Base-by-base conservation (phyloP, 2,329 filamentous ascomycete species). In the Chaetomiaceae sp. region DNA sequence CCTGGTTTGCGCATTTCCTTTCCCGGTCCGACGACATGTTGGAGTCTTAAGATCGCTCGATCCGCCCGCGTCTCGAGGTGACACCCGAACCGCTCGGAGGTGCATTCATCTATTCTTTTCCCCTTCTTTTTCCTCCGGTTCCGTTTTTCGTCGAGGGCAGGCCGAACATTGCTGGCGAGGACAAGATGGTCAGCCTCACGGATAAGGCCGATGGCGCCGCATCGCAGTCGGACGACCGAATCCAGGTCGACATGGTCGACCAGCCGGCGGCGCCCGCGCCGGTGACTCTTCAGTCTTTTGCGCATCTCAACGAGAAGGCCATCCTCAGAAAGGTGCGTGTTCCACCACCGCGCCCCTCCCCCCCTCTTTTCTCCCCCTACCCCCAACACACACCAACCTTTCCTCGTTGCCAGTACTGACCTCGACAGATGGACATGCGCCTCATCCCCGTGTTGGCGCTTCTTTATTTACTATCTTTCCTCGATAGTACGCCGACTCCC, bases 401-500 rank as follows among this genome's bases (percentile, higher is more conserved):
- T 33, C n/a, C n/a, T 19, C 7, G 2, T 6, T 44, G 25, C n/a
- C 4, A 45, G 43, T 8, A 9, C 44, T 46, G 23, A 38, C 43
- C 14, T 19, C 25, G 22, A 45, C 44, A 79, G 75, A 78, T 80
- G 72, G 77, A 80, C 49, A 56, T 75, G 20, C 75, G 73, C 3
- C 63, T 81, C 20, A 77, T 80, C 14, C 83, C 83, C 0, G 77
- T 79, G 85, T 64, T 94, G 78, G 75, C 88, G 9, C 45, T 81
- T 23, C 74, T 89, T 1, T 89, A 88, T 61, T 72, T 89, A 0
- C 74, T 89, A 1, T 85, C 83, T 23, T 89, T 86, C 64, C 75
- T 89, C 22, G 85, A 89, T 64, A 75, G 76, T 72, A 59, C 43
- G 70, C 63, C 9, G 3, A 2, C 1, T 12, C 19, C 31, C 20